phyloP scores from a whole-genome alignment of 2,329 filamentous ascomycete genomes.

The Epicoccum nigrum region DNA sequence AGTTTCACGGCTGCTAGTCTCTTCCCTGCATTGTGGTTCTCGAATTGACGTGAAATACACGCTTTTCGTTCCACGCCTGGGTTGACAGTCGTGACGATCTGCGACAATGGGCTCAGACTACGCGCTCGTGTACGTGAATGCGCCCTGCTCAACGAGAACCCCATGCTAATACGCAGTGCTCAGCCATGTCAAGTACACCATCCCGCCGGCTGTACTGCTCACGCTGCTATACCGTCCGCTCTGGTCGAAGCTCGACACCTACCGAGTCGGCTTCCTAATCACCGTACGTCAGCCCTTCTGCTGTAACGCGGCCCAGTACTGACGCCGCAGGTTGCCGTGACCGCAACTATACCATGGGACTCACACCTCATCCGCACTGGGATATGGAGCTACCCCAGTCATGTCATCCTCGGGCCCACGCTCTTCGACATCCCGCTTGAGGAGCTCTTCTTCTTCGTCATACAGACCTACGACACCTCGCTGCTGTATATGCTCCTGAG shows the following conservation, averaged over 20 bases:
- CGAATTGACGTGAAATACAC: constrained; percentile 25
- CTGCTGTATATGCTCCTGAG: constrained; percentile 71
- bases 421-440: constrained; percentile 71
- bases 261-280: constrained; percentile 67
- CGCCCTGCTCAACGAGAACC: constrained; percentile 3
- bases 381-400: constrained; percentile 73
- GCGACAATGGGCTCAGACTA: constrained; percentile 64
- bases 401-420: constrained; percentile 67
- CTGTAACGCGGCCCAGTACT: constrained; percentile 18
- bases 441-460: constrained; percentile 77
- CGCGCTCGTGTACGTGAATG: constrained; percentile 63
- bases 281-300: constrained; percentile 43
- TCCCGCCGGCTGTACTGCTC: constrained; percentile 66
- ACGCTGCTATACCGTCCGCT: constrained; percentile 67
- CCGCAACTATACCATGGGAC: constrained; percentile 76
- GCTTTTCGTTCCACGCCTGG: constrained; percentile 15
- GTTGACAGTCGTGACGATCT: constrained; percentile 20
- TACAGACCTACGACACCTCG: constrained; percentile 76
- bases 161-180: constrained; percentile 21
- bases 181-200: constrained; percentile 71
- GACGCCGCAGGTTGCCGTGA: constrained; percentile 62
- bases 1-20: constrained; percentile 27
- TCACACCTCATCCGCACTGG: constrained; percentile 71
- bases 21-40: constrained; percentile 25
- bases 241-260: constrained; percentile 65